A percentile compares a stretch with the other conserved stretches of the same genome.
phyloP scores from a whole-genome alignment of 2,329 filamentous ascomycete genomes.

The Hypoxylon sp. region DNA sequence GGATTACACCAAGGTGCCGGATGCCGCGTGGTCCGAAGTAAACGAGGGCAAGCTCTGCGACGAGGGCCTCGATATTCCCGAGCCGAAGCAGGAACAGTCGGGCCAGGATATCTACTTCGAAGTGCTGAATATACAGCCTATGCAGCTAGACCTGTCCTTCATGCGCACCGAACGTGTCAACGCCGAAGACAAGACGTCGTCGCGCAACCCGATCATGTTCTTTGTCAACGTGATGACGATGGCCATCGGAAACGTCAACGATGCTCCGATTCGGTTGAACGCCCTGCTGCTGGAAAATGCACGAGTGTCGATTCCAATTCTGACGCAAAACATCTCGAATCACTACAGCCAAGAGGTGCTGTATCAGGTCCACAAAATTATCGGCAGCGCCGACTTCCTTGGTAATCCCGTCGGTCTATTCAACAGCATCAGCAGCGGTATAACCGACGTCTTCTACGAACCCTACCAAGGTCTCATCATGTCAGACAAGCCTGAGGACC shows the following conservation, averaged over 20 bases:
- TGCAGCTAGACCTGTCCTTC: slow-evolving; percentile 97
- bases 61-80: slow-evolving; percentile 87
- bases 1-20: slow-evolving; percentile 92
- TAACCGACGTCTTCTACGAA: slow-evolving; percentile 98
- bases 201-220: slow-evolving; percentile 96
- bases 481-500: slow-evolving; percentile 93
- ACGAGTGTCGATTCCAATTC: slow-evolving; percentile 82
- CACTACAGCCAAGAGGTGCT: slow-evolving; percentile 98
- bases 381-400: slow-evolving; percentile 96
- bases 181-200: slow-evolving; percentile 90
- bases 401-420: slow-evolving; percentile 97
- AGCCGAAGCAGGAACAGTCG: slow-evolving; percentile 82
- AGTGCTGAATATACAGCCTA: slow-evolving; percentile 93
- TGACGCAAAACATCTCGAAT: slow-evolving; percentile 85
- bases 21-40: slow-evolving; percentile 81
- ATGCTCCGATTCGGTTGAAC: slow-evolving; percentile 92
- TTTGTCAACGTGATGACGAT: slow-evolving; percentile 98
- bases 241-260: slow-evolving; percentile 99
- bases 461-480: slow-evolving; percentile 97
- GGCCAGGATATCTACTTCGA: slow-evolving; percentile 99
- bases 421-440: slow-evolving; percentile 96
- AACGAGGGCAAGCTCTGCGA: slow-evolving; percentile 88
- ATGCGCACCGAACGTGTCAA: slow-evolving; percentile 97
- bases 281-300: slow-evolving; percentile 95
- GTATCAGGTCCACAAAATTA: slow-evolving; percentile 95